These are phyloP conservation scores for Saksenaea vasiformis DNA, from an alignment of 371 early-diverging fungal species.

Conservation along the genomic window DNA sequence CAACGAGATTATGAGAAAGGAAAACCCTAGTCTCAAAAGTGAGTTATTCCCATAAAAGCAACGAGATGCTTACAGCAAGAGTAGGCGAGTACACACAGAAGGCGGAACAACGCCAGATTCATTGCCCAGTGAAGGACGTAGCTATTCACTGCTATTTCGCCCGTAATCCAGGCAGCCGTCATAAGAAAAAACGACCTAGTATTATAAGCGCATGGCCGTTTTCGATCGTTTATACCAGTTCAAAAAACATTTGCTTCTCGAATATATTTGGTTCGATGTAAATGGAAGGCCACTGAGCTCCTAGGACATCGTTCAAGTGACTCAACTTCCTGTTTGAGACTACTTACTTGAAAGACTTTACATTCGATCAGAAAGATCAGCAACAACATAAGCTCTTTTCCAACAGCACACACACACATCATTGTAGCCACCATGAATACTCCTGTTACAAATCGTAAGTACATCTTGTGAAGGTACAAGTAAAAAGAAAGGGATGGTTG, in stretches of 20 bases:
- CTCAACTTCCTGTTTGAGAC: neutral
- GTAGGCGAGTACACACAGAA: neutral
- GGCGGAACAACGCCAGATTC: neutral
- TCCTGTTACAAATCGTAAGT: neutral
- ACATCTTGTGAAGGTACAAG: neutral
- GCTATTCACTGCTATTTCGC: neutral
- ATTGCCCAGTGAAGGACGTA: neutral
- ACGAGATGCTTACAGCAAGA: conserved; percentile 3
- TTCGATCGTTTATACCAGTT: neutral
- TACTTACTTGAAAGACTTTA: conserved; percentile 27
- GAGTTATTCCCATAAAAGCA: neutral
- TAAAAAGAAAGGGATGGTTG: neutral
- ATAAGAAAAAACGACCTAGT: neutral
- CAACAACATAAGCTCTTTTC: neutral
- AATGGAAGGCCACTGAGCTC: conserved; percentile 6
- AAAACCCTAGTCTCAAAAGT: conserved; percentile 11
- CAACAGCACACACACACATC: neutral
- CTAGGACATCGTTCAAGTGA: neutral
- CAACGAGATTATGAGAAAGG: conserved; percentile 5
- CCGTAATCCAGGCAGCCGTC: neutral
- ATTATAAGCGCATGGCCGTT: neutral
- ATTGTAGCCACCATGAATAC: neutral
- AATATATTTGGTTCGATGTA: neutral
- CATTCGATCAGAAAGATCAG: conserved; percentile 14
- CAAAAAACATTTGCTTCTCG: conserved; percentile 1